A percentile compares a stretch with the other conserved stretches of the same genome.
Conservation (phyloP, 2,329 filamentous ascomycete species). For the Fusarium irregulare region DNA sequence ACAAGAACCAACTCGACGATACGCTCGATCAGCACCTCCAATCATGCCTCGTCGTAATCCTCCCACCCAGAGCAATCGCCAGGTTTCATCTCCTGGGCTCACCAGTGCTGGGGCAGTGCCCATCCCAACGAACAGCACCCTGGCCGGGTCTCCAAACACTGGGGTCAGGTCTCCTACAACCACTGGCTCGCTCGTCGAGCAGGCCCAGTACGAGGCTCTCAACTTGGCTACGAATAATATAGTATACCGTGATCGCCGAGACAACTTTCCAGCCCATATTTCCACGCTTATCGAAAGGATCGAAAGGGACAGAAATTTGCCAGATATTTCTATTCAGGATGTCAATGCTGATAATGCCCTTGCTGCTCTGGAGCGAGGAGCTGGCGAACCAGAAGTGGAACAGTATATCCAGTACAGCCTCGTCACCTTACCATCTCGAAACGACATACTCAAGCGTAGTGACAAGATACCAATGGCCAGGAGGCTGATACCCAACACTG, state of each 20-base stretch:
- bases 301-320: not conserved
- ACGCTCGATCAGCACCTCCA: constrained; percentile 7
- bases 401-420: constrained; percentile 4
- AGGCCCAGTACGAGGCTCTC: not conserved
- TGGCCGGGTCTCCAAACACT: not conserved
- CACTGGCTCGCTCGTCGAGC: constrained; percentile 11
- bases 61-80: no score
- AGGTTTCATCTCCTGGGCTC: not conserved
- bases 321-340: not conserved
- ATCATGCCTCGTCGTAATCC: not conserved
- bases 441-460: not conserved
- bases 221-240: constrained; percentile 14
- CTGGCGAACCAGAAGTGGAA: constrained; percentile 1
- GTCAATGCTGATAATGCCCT: not conserved
- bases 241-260: not conserved
- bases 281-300: not conserved
- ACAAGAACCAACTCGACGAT: not conserved
- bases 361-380: not conserved
- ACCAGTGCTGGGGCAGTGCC: not conserved
- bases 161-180: not conserved
- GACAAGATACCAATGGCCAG: constrained; percentile 4
- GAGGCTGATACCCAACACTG: not conserved
- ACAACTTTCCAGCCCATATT: not conserved
- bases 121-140: no score
- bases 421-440: not conserved